phyloP scores from a whole-genome alignment of 768 basidiomycete genomes.

The Lactifluus pinguis region DNA sequence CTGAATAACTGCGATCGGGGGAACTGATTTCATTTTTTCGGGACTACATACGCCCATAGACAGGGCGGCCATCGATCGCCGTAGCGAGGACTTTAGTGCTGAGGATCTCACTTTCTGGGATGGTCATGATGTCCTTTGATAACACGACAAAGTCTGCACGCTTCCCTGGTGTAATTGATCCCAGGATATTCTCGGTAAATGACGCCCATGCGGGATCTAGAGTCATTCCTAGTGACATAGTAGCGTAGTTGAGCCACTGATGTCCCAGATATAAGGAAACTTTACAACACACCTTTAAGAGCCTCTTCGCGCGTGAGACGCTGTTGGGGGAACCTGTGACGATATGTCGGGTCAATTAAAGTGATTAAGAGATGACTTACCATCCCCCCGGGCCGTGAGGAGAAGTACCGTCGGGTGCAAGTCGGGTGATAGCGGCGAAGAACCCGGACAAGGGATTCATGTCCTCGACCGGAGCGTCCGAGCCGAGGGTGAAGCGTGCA shows the following conservation, averaged over 20 bases:
- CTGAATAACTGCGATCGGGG: not conserved
- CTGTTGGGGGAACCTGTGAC: conserved; percentile 71
- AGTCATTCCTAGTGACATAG: conserved; percentile 57
- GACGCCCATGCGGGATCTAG: conserved; percentile 82
- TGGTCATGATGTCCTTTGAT: conserved; percentile 70
- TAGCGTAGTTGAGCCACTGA: not conserved
- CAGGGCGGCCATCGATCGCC: conserved; percentile 61
- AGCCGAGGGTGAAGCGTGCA: conserved; percentile 68
- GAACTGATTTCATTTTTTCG: conserved; percentile 1
- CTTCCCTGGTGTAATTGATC: conserved; percentile 73
- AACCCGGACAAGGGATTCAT: conserved; percentile 80
- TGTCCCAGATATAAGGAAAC: not conserved
- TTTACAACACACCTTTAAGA: conserved; percentile 44
- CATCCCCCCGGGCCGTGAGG: conserved; percentile 82
- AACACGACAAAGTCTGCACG: conserved; percentile 81
- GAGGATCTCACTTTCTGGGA: conserved; percentile 51
- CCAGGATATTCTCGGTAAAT: conserved; percentile 62
- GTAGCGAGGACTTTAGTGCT: conserved; percentile 62
- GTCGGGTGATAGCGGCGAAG: conserved; percentile 78
- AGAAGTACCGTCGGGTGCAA: conserved; percentile 59
- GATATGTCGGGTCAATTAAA: not conserved
- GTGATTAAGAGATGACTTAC: conserved; percentile 33
- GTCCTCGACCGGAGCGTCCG: conserved; percentile 84
- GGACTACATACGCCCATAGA: conserved; percentile 33
- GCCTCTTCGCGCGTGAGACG: conserved; percentile 69